Conservation (phyloP, 495 filamentous ascomycete genomes). For the Xylaria grammica region DNA sequence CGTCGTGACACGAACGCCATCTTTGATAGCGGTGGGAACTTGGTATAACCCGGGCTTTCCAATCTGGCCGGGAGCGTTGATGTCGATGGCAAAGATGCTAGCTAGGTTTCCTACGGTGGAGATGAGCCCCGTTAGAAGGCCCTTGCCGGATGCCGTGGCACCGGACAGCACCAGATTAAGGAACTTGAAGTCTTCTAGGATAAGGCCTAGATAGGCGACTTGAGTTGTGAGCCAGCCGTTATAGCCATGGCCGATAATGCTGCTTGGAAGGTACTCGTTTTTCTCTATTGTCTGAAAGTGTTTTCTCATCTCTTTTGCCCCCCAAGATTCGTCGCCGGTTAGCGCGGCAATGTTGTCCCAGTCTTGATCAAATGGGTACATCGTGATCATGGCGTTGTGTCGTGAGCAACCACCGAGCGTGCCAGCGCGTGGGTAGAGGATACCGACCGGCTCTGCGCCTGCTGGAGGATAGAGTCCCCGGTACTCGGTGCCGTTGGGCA, state of each 20-base stretch:
- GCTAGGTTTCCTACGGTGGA: slow-evolving; percentile 42
- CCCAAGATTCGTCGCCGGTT: slow-evolving; percentile 55
- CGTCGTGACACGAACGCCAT: slow-evolving; percentile 53
- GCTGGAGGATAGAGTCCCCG: slow-evolving; percentile 11
- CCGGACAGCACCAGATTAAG: slow-evolving; percentile 46
- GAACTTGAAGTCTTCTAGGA: slow-evolving; percentile 50
- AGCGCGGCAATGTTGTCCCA: slow-evolving; percentile 51
- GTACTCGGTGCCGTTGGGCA: slow-evolving; percentile 45
- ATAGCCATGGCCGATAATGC: slow-evolving; percentile 53
- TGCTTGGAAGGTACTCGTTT: slow-evolving; percentile 59
- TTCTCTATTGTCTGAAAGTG: slow-evolving; percentile 56
- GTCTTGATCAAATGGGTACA: slow-evolving; percentile 48
- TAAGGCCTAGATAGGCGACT: slow-evolving; percentile 47
- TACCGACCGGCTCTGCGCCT: slow-evolving; percentile 39
- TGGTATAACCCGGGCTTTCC: slow-evolving; percentile 50
- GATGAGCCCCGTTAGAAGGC: slow-evolving; percentile 36
- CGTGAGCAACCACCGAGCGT: slow-evolving; percentile 53
- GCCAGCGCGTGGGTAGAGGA: slow-evolving; percentile 51
- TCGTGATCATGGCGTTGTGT: slow-evolving; percentile 53
- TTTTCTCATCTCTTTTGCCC: slow-evolving; percentile 50
- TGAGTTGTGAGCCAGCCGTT: slow-evolving; percentile 55
- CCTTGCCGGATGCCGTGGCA: slow-evolving; percentile 43
- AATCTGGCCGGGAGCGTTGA: slow-evolving; percentile 47
- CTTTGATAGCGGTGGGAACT: slow-evolving; percentile 44
- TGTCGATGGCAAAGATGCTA: slow-evolving; percentile 47